Percentiles rank a stretch among this genome's conserved stretches.
Conservation (phyloP, 768 basidiomycete genomes). For the Infundibulicybe gibba region DNA sequence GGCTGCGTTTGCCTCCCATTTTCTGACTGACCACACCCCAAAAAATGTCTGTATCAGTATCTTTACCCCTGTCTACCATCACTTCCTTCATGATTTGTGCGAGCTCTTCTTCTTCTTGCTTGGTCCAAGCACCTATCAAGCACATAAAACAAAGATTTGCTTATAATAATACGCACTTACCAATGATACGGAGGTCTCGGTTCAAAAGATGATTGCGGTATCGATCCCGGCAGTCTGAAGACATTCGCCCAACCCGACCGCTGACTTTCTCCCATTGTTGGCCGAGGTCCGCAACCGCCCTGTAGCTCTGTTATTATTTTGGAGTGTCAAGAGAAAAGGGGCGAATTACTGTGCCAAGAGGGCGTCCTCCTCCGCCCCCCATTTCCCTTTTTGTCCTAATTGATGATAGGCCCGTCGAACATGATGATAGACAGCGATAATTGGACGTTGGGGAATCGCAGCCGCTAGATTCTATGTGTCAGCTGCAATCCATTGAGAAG, state of each 20-base stretch:
- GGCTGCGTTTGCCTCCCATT: constrained; percentile 73
- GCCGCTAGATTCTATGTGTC: constrained; percentile 40
- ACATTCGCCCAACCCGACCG: constrained; percentile 65
- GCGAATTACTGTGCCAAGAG: constrained; percentile 50
- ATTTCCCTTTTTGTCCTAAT: constrained; percentile 63
- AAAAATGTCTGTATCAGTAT: constrained; percentile 76
- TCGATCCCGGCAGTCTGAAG: constrained; percentile 80
- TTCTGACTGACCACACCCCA: constrained; percentile 75
- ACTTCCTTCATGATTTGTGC: constrained; percentile 73
- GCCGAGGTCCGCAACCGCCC: constrained; percentile 67
- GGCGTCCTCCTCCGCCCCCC: constrained; percentile 65
- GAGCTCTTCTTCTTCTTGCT: constrained; percentile 74
- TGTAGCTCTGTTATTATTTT: constrained; percentile 21
- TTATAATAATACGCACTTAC: constrained; percentile 25
- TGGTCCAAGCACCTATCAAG: constrained; percentile 62
- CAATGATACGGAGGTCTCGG: constrained; percentile 57
- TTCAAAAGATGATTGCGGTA: constrained; percentile 81
- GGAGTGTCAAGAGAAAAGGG: neutral
- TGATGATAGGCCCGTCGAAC: constrained; percentile 71
- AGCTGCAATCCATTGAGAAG: neutral
- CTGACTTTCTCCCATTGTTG: constrained; percentile 83
- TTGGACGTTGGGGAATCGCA: constrained; percentile 71
- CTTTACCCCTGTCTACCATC: constrained; percentile 68
- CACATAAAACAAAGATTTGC: neutral
- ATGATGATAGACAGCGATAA: constrained; percentile 83